A percentile compares a stretch with the other conserved stretches of the same genome.
Conservation (phyloP, 495 filamentous ascomycete genomes). For the Parathielavia hyrcaniae region DNA sequence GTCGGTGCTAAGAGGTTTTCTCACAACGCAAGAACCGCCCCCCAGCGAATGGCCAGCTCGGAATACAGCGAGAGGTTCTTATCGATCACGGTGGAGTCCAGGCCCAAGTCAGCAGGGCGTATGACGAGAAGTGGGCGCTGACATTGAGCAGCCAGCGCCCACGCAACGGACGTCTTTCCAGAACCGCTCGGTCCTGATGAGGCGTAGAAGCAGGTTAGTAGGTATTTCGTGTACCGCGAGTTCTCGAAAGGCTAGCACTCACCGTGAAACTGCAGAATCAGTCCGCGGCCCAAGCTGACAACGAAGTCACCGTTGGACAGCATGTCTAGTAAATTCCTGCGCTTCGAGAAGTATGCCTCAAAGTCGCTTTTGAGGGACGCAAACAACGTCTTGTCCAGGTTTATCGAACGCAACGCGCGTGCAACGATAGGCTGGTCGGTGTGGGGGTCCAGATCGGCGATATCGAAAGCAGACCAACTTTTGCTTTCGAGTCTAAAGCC, state of each 20-base stretch:
- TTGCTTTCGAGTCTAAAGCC: neutral
- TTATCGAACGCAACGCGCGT: neutral
- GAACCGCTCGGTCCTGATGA: neutral
- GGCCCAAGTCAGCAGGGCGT: neutral
- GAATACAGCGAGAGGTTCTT: neutral
- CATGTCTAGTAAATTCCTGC: neutral
- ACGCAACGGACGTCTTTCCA: neutral
- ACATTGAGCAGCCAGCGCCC: neutral
- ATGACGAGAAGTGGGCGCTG: neutral
- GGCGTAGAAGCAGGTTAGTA: neutral
- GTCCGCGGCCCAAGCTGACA: neutral
- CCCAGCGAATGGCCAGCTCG: slow-evolving; percentile 1
- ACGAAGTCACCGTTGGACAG: too few relatives aligned
- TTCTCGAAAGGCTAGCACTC: neutral
- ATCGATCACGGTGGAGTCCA: neutral
- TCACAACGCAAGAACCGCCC: neutral
- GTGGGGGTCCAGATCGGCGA: neutral
- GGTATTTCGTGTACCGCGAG: neutral
- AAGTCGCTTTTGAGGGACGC: neutral
- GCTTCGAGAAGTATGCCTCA: neutral
- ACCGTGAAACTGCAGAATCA: slow-evolving; percentile 1
- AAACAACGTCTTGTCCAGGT: neutral
- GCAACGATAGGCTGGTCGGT: neutral
- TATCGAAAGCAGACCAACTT: neutral
- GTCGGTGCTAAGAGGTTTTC: neutral